Conservation (phyloP, 352 stramenopile species). For the Elongisporangium undulatum region DNA sequence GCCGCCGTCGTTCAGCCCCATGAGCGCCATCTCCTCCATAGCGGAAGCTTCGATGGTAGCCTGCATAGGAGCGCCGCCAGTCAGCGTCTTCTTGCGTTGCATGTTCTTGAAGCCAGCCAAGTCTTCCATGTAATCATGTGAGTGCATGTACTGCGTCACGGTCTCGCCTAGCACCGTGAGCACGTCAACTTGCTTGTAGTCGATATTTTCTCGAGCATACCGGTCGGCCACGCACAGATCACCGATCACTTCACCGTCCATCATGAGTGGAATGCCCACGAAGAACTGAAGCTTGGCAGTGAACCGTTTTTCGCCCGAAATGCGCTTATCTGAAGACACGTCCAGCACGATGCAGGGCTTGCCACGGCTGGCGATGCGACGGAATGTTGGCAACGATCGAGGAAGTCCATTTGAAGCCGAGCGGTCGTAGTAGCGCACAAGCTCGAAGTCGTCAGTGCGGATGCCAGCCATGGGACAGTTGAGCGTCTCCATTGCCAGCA, state of each 20-base stretch:
- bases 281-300: conserved; percentile 87
- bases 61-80: background rate
- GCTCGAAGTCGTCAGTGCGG: conserved; percentile 83
- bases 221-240: conserved; percentile 83
- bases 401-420: conserved; percentile 49
- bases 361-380: conserved; percentile 74
- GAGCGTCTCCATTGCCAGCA: conserved; percentile 84
- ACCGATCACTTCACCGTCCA: conserved; percentile 82
- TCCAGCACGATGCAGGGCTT: conserved; percentile 88
- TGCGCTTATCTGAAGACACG: conserved; percentile 84
- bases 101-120: conserved; percentile 60
- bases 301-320: conserved; percentile 82
- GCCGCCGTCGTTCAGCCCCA: conserved; percentile 9
- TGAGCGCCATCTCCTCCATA: conserved; percentile 1
- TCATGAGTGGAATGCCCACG: conserved; percentile 78
- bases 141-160: conserved; percentile 87
- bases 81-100: conserved; percentile 12
- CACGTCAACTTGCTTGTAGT: conserved; percentile 83
- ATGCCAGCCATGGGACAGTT: conserved; percentile 85
- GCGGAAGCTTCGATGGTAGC: background rate
- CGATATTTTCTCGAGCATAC: conserved; percentile 73
- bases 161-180: conserved; percentile 85
- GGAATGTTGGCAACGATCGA: conserved; percentile 81
- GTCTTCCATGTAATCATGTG: conserved; percentile 73
- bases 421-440: conserved; percentile 76